These are phyloP conservation scores for Hibiscus syriacus DNA, from an alignment of 345 rosid species.

Conservation along the genomic window DNA sequence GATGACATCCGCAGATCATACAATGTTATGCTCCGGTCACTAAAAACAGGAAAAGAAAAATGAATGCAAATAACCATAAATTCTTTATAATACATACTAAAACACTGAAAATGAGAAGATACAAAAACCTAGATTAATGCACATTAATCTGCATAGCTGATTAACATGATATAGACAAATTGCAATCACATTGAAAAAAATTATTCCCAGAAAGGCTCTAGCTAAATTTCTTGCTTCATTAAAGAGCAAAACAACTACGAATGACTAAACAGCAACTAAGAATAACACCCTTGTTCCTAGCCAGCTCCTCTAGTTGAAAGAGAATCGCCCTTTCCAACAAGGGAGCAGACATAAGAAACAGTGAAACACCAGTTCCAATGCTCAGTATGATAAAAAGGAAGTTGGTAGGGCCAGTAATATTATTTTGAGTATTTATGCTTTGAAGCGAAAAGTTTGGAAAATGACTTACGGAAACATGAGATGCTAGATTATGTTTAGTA, in stretches of 20 bases:
- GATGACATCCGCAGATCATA: constrained; percentile 76
- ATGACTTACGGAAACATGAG: too few species aligned
- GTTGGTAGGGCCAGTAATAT: not conserved
- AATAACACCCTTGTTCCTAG: not conserved
- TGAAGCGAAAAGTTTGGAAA: too few species aligned
- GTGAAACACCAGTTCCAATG: not conserved
- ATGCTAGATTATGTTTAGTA: not conserved
- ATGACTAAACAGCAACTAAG: not conserved
- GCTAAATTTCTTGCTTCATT: not conserved
- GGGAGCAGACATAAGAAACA: not conserved
- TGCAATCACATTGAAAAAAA: not conserved
- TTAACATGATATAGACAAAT: not conserved
- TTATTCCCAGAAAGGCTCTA: not conserved
- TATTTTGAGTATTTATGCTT: not conserved
- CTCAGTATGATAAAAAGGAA: not conserved
- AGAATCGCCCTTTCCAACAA: not conserved
- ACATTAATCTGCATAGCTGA: not conserved
- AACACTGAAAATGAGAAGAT: not conserved
- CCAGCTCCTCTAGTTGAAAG: not conserved
- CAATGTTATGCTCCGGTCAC: constrained; percentile 20
- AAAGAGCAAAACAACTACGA: not conserved
- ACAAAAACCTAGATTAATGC: not conserved
- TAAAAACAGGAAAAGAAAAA: not conserved
- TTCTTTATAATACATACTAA: not conserved
- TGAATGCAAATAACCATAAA: not conserved